Conservation (phyloP, 805 yeast species). For the Ascoidea asiatica region DNA sequence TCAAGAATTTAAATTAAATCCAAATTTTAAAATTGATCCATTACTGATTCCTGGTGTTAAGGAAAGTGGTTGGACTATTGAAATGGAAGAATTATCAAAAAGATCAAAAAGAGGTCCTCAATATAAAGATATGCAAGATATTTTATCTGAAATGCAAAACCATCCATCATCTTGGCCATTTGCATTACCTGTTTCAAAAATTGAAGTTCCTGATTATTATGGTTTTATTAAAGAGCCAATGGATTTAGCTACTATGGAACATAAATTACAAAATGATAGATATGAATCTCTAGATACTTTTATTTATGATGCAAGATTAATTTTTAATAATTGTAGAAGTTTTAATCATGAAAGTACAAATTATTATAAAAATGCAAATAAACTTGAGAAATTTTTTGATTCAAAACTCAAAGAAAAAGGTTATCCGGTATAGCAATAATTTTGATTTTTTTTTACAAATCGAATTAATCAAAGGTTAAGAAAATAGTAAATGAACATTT, state of each 20-base stretch:
- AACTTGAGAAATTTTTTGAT: conserved; percentile 80
- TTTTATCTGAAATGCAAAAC: conserved; percentile 78
- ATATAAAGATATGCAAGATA: conserved; percentile 82
- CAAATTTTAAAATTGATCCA: conserved; percentile 59
- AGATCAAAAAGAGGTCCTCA: conserved; percentile 92
- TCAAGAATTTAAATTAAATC: conserved; percentile 41
- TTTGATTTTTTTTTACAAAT: no score
- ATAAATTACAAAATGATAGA: conserved; percentile 79
- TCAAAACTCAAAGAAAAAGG: conserved; percentile 77
- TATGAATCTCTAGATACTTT: conserved; percentile 87
- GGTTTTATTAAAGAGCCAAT: conserved; percentile 95
- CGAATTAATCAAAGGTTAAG: no score
- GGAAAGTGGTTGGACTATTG: conserved; percentile 97
- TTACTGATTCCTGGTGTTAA: conserved; percentile 75
- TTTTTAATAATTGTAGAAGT: conserved; percentile 82
- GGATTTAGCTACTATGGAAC: conserved; percentile 95
- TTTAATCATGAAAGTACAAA: conserved; percentile 94
- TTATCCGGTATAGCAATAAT: no score
- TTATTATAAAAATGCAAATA: conserved; percentile 88
- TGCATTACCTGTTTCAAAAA: conserved; percentile 80
- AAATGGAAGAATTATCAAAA: conserved; percentile 93
- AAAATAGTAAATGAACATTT: no score
- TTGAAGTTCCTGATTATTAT: conserved; percentile 93
- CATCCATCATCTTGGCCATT: conserved; percentile 99
- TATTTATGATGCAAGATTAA: conserved; percentile 73